phyloP scores from a whole-genome alignment of 768 basidiomycete genomes.

The Sporobolomyces roseus region DNA sequence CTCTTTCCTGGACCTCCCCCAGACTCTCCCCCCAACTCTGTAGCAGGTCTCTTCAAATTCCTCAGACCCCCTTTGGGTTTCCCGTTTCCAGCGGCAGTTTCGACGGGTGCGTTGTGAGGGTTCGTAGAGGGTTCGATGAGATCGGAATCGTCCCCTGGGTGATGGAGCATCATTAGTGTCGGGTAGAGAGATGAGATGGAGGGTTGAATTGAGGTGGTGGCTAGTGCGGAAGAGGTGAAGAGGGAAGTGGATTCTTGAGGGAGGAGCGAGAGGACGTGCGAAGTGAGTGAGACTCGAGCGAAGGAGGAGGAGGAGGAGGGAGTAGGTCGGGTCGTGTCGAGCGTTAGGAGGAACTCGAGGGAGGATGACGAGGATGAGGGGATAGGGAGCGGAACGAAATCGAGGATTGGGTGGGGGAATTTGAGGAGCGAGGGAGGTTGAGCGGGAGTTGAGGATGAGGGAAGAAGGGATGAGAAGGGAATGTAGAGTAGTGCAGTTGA shows the following conservation, averaged over 20 bases:
- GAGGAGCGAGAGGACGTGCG: not conserved
- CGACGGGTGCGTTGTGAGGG: too few species aligned
- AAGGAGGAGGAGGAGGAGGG: not conserved
- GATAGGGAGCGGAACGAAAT: constrained; percentile 16
- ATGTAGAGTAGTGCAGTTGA: constrained; percentile 35
- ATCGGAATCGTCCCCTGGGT: constrained; percentile 31
- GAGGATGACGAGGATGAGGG: not conserved
- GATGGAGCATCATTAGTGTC: constrained; percentile 32
- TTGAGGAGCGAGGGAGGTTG: not conserved
- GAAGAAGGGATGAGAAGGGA: constrained; percentile 24
- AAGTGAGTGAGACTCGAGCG: not conserved
- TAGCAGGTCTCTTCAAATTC: not conserved
- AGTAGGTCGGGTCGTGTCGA: constrained; percentile 15
- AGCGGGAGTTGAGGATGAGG: not conserved
- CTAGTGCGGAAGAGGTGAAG: not conserved
- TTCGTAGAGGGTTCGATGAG: too few species aligned
- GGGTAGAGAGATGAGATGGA: constrained; percentile 31
- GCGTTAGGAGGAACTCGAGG: constrained; percentile 27
- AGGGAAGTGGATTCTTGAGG: constrained; percentile 6
- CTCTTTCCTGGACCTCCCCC: constrained; percentile 20
- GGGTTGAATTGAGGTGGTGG: not conserved
- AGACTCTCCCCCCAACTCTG: not conserved
- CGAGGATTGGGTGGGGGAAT: constrained; percentile 31
- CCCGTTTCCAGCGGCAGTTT: constrained; percentile 10
- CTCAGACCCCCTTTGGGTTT: constrained; percentile 9